phyloP scores from a whole-genome alignment of 2,329 filamentous ascomycete species.

The Lithohypha guttulata region DNA sequence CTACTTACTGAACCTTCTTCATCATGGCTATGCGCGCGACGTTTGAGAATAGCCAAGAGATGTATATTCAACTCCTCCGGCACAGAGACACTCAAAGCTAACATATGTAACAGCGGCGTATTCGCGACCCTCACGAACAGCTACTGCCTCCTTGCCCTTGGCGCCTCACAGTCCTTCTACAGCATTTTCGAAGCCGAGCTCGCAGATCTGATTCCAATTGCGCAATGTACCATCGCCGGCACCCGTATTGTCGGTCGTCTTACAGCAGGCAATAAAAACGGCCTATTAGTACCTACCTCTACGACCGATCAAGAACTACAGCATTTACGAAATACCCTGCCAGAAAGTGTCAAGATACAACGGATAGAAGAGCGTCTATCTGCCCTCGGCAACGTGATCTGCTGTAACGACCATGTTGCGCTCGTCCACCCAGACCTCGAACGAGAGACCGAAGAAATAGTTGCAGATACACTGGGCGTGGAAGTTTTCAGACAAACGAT shows the following conservation, averaged over 20 bases:
- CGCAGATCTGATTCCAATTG: slow-evolving; percentile 93
- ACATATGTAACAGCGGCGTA: too few species aligned
- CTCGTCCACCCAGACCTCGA: slow-evolving; percentile 93
- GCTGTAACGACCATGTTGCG: slow-evolving; percentile 91
- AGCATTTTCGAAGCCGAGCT: slow-evolving; percentile 96
- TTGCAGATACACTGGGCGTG: slow-evolving; percentile 70
- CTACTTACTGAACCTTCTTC: neutral
- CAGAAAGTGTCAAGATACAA: slow-evolving; percentile 85
- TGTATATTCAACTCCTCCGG: too few species aligned
- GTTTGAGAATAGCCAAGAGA: slow-evolving; percentile 46
- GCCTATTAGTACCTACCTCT: slow-evolving; percentile 86
- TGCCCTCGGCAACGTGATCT: slow-evolving; percentile 93
- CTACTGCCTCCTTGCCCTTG: slow-evolving; percentile 86
- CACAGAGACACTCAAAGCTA: too few species aligned
- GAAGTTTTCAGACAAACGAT: slow-evolving; percentile 70
- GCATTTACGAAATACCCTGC: slow-evolving; percentile 89
- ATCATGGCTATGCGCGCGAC: slow-evolving; percentile 39
- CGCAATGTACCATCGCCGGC: slow-evolving; percentile 90
- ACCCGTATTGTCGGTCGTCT: slow-evolving; percentile 92
- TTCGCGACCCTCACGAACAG: slow-evolving; percentile 96
- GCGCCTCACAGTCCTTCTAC: slow-evolving; percentile 98
- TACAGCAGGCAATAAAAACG: slow-evolving; percentile 93
- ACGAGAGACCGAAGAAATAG: slow-evolving; percentile 96
- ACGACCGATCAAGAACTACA: slow-evolving; percentile 98
- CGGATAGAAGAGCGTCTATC: slow-evolving; percentile 95